Evolutionary conservation across 306 rosid species (phyloP).

Genomic region (Castanospermum australe): DNA sequence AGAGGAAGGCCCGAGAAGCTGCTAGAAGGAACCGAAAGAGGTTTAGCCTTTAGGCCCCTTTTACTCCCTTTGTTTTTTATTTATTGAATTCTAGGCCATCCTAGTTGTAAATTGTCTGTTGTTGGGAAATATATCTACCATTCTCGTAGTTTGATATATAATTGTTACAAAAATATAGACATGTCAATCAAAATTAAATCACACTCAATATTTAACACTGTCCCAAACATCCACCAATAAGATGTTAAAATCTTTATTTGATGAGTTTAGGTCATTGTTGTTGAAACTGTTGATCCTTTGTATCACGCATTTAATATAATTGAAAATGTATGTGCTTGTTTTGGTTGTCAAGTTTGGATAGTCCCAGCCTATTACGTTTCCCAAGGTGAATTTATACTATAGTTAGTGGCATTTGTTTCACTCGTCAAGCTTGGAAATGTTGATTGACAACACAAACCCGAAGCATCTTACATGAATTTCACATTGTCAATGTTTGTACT

Average conservation of each 20-base stretch:
- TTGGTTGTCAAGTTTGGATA: neutral
- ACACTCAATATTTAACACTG: too few relatives aligned
- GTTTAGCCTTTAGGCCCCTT: constrained; percentile 31
- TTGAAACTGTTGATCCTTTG: neutral
- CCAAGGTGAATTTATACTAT: neutral
- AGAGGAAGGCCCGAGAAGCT: constrained; percentile 75
- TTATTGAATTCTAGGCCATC: too few relatives aligned
- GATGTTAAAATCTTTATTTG: too few relatives aligned
- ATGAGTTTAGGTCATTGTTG: neutral
- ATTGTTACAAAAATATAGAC: too few relatives aligned
- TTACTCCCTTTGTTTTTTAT: neutral
- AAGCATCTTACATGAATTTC: neutral
- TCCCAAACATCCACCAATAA: too few relatives aligned
- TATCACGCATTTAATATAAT: neutral
- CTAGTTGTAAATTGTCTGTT: too few relatives aligned
- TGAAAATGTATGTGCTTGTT: neutral
- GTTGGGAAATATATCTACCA: too few relatives aligned
- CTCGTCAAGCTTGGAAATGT: neutral
- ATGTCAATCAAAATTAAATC: too few relatives aligned
- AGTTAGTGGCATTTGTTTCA: neutral
- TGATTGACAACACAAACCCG: neutral
- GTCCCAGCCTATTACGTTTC: neutral
- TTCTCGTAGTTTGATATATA: too few relatives aligned
- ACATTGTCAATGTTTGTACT: neutral
- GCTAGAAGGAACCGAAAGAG: constrained; percentile 59